A percentile compares a stretch with the other conserved stretches of the same genome.
phyloP scores from a whole-genome alignment of 352 stramenopile species.

The Pythium diclinum region DNA sequence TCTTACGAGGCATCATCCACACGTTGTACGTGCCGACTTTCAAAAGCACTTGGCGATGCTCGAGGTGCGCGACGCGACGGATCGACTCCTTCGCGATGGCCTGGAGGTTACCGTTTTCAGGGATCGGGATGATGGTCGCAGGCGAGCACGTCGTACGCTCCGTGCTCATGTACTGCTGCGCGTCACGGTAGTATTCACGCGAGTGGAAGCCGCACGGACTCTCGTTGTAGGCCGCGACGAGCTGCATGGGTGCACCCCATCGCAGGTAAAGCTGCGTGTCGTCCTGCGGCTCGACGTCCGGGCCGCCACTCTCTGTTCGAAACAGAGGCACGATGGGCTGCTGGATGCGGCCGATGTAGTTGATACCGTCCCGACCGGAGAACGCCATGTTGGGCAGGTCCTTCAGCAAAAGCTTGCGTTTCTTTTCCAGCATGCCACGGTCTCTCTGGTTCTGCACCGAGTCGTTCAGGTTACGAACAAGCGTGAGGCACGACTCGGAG shows the following conservation, averaged over 20 bases:
- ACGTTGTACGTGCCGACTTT: slow-evolving; percentile 78
- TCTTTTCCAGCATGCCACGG: slow-evolving; percentile 30
- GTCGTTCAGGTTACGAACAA: slow-evolving; percentile 45
- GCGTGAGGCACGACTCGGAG: slow-evolving; percentile 38
- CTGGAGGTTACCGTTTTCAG: slow-evolving; percentile 60
- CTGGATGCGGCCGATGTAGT: slow-evolving; percentile 44
- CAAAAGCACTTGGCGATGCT: slow-evolving; percentile 51
- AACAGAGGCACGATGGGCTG: slow-evolving; percentile 10
- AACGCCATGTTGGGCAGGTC: slow-evolving; percentile 81
- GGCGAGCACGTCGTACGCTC: slow-evolving; percentile 35
- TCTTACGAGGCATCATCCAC: slow-evolving; percentile 81
- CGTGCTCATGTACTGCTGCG: slow-evolving; percentile 68
- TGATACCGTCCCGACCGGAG: slow-evolving; percentile 38
- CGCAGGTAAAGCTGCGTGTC: slow-evolving; percentile 42
- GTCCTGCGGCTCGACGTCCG: not conserved
- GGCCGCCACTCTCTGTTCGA: slow-evolving; percentile 14
- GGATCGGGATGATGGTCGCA: slow-evolving; percentile 63
- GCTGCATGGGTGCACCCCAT: slow-evolving; percentile 60
- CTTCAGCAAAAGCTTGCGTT: slow-evolving; percentile 52
- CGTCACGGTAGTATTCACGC: slow-evolving; percentile 78
- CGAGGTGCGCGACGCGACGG: slow-evolving; percentile 53
- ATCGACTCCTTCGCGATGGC: slow-evolving; percentile 73
- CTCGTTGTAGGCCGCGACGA: slow-evolving; percentile 55
- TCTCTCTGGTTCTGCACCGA: slow-evolving; percentile 16
- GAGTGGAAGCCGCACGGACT: slow-evolving; percentile 56